phyloP scores from a whole-genome alignment of 441 rosid species.

The Rhodomyrtus psidioides region DNA sequence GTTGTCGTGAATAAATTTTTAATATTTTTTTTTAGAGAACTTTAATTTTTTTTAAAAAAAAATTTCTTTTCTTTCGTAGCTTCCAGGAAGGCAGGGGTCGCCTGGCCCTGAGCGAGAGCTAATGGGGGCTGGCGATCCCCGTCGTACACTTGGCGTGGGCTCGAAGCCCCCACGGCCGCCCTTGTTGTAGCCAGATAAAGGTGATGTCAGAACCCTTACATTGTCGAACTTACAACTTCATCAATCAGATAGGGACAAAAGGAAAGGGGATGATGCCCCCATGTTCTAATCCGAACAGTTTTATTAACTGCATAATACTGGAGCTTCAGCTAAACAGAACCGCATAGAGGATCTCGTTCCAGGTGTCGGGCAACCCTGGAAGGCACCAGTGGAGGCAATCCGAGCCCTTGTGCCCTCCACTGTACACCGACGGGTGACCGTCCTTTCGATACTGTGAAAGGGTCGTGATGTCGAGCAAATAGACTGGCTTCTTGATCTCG shows the following conservation, averaged over 20 bases:
- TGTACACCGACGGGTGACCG: slow-evolving; percentile 40
- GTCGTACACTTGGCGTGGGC: too few relatives aligned
- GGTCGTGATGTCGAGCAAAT: background rate
- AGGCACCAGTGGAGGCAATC: slow-evolving; percentile 90
- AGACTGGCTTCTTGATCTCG: background rate
- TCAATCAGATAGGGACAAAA: background rate
- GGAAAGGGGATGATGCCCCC: background rate
- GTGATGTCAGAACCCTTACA: background rate
- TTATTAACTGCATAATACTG: background rate
- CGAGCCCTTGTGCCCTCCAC: slow-evolving; percentile 33
- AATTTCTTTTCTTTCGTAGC: too few relatives aligned
- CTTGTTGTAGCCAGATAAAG: too few relatives aligned
- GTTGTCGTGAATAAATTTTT: too few relatives aligned
- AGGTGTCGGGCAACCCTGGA: slow-evolving; percentile 72
- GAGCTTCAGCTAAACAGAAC: background rate
- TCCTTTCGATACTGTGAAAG: slow-evolving; percentile 50
- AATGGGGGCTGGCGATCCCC: too few relatives aligned
- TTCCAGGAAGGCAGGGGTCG: too few relatives aligned
- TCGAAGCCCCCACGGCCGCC: too few relatives aligned
- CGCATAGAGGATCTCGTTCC: slow-evolving; percentile 69
- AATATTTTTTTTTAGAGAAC: too few relatives aligned
- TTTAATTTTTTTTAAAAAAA: too few relatives aligned
- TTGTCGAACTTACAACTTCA: background rate
- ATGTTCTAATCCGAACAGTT: background rate
- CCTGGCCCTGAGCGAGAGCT: too few relatives aligned